phyloP scores from a whole-genome alignment of 23 red algal genomes.

The Cyanidiococcus yangmingshanensis region DNA sequence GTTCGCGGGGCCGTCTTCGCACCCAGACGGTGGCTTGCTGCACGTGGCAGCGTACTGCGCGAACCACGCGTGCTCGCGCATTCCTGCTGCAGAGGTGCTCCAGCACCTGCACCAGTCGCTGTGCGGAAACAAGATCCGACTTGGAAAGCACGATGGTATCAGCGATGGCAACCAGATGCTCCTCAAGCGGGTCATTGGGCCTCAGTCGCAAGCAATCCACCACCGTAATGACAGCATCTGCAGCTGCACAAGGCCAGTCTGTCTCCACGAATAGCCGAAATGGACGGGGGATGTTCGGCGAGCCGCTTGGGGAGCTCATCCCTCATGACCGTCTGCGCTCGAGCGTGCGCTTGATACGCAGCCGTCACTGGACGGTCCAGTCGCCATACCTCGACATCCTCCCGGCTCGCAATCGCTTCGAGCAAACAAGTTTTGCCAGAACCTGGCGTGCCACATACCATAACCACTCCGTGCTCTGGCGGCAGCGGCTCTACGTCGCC shows the following conservation, averaged over 20 bases:
- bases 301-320: background rate
- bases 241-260: background rate
- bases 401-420: background rate
- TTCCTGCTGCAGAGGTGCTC: background rate
- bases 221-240: background rate
- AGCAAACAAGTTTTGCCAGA: background rate
- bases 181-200: background rate
- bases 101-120: background rate
- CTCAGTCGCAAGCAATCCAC: background rate
- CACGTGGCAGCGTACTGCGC: background rate
- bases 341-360: background rate
- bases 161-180: background rate
- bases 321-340: background rate
- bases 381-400: background rate
- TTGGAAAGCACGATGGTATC: constrained; percentile 6
- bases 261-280: background rate
- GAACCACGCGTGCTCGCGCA: background rate
- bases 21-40: background rate
- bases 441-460: background rate
- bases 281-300: background rate
- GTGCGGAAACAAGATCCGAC: background rate
- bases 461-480: background rate
- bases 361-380: background rate
- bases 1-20: background rate
- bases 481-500: background rate